Evolutionary conservation across 1,284 basidiomycete species (phyloP).

Genomic region (Malassezia pachydermatis): DNA sequence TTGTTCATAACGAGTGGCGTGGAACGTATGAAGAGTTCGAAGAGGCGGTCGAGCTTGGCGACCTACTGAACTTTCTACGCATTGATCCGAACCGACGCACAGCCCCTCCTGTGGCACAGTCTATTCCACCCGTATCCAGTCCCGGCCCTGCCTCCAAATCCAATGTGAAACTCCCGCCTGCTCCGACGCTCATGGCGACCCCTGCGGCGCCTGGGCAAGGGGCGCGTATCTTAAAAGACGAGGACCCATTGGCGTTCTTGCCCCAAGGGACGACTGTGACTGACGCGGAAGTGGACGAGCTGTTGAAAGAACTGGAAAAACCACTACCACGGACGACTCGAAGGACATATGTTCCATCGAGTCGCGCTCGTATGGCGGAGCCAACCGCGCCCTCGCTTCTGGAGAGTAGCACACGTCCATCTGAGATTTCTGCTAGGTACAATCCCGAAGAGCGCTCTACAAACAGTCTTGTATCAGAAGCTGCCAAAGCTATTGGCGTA

Average conservation of each 20-base stretch:
- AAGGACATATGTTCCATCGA: constrained; percentile 9
- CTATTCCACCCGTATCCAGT: not conserved
- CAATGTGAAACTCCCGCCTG: not conserved
- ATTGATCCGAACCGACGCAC: constrained; percentile 20
- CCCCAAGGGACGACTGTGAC: constrained; percentile 29
- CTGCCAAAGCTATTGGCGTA: constrained; percentile 25
- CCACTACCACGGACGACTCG: constrained; percentile 12
- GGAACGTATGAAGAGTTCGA: constrained; percentile 47
- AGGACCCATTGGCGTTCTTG: constrained; percentile 36
- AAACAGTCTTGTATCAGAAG: constrained; percentile 35
- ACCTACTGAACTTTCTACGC: constrained; percentile 38
- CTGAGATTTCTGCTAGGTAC: constrained; percentile 15
- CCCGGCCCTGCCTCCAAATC: not conserved
- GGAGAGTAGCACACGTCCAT: not conserved
- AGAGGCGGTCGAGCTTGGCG: constrained; percentile 45
- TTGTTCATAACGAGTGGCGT: constrained; percentile 47
- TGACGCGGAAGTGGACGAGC: constrained; percentile 30
- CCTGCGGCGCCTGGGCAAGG: constrained; percentile 20
- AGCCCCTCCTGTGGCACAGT: not conserved
- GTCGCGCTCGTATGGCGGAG: constrained; percentile 14
- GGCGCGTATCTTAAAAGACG: constrained; percentile 25
- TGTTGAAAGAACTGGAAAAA: constrained; percentile 21
- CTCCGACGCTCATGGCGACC: not conserved
- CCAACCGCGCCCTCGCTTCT: constrained; percentile 5
- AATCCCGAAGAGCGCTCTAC: constrained; percentile 23